A percentile compares a stretch with the other conserved stretches of the same genome.
These are phyloP conservation scores for Aspergillus ustus DNA, from an alignment of 2,329 filamentous ascomycete genomes.

Conservation along the genomic window DNA sequence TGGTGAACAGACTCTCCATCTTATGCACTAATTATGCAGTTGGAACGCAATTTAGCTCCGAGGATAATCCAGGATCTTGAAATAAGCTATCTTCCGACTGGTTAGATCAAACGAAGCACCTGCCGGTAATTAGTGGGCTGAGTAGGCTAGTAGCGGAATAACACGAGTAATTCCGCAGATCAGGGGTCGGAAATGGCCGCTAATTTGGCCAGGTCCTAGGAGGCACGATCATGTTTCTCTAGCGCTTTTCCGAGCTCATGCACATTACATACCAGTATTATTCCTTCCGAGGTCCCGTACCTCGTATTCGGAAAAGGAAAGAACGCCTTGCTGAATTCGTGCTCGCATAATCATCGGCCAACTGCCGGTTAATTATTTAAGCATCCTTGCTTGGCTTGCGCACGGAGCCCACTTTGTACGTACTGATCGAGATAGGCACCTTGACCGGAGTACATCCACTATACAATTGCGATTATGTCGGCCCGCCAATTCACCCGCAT, in stretches of 20 bases:
- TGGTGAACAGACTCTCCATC: background rate
- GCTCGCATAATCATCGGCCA: background rate
- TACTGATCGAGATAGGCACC: background rate
- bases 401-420: background rate
- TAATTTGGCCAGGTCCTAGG: background rate
- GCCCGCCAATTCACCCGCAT: background rate
- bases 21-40: background rate
- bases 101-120: background rate
- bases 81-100: background rate
- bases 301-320: background rate
- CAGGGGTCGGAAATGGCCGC: background rate
- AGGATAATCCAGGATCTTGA: background rate
- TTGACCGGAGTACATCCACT: background rate
- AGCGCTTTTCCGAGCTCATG: background rate
- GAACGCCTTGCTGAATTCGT: background rate
- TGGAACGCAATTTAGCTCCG: background rate
- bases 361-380: background rate
- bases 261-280: too few species aligned
- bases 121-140: background rate
- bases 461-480: background rate
- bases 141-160: background rate
- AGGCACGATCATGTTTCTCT: background rate
- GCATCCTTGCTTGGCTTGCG: background rate
- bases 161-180: background rate
- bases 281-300: too few species aligned